Base-by-base conservation (phyloP, 345 rosid species). In the Populus euphratica region DNA sequence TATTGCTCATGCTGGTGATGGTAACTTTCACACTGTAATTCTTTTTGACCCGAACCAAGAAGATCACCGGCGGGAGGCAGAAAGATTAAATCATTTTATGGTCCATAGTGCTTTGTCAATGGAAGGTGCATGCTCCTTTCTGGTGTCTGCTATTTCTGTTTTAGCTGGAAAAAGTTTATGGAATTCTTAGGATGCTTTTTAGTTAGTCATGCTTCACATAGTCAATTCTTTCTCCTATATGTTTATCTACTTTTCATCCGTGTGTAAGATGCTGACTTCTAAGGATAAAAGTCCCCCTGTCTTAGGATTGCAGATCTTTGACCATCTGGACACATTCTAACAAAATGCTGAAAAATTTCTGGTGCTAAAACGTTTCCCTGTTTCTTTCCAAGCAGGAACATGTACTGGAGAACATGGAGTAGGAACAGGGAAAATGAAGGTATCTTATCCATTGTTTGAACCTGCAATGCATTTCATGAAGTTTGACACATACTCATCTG, bases 401-500 rank as follows among this genome's bases (percentile, higher is more conserved):
- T 95, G 99, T 80, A 91, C 96, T 2, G 98, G 98, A 69, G 99
- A 95, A 83, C 98, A 95, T 69, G 98, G 99, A 47, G 92, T 93
- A 73, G 97, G 99, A 79, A 95, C 96, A 20, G 98, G 98, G 77
- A 93, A 93, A 86, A 84, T 93, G 90, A 93, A 94, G 98, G 98
- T 92, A 89, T 36, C 52, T 61, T 20, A 16, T n/a, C 38, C 41
- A 65, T 14, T 52, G 50, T 66, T 31, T 52, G 27, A 39, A 31
- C 27, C 23, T 80, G 65, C 73, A 27, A 33, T 11, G 10, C 3
- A 54, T 59, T 13, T 33, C 72, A 12, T 43, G 47, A 43, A 43
- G 44, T 62, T 35, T 64, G 41, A 74, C 35, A 35, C 17, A 8
- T n/a, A n/a, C 50, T 11, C 39, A 62, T 50, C n/a, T 33, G 25